A percentile compares a stretch with the other conserved stretches of the same genome.
Evolutionary conservation across 768 basidiomycete genomes (phyloP).

Genomic region (Hydnum rufescens): DNA sequence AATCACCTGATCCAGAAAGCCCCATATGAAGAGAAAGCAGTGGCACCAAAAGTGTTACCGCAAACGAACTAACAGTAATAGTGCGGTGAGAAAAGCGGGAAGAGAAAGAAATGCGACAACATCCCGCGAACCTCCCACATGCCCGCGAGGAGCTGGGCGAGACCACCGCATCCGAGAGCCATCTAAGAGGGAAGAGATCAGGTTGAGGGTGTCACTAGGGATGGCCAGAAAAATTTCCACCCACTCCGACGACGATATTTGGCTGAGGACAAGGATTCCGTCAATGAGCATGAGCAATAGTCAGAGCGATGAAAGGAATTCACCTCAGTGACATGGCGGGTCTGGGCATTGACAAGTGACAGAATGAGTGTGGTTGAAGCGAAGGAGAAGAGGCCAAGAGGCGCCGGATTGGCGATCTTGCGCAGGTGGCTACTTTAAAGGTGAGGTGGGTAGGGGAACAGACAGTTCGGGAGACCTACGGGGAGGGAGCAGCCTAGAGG

Average conservation of each 20-base stretch:
- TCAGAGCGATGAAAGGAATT: neutral
- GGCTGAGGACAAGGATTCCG: slow-evolving; percentile 16
- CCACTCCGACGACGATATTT: slow-evolving; percentile 61
- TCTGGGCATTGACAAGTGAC: slow-evolving; percentile 48
- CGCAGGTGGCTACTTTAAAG: slow-evolving; percentile 6
- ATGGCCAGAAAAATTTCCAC: too few species aligned
- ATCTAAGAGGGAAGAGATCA: too few species aligned
- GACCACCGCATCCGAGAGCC: slow-evolving; percentile 70
- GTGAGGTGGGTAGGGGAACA: too few species aligned
- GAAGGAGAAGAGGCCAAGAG: slow-evolving; percentile 60
- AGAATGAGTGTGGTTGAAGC: slow-evolving; percentile 68
- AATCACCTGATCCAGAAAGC: slow-evolving; percentile 56
- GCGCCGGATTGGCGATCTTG: slow-evolving; percentile 38
- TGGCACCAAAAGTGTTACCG: slow-evolving; percentile 21
- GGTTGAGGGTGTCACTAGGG: too few species aligned
- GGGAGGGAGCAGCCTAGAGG: too few species aligned
- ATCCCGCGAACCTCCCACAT: slow-evolving; percentile 52
- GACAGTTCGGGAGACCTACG: too few species aligned
- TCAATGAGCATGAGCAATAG: neutral
- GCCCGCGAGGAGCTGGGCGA: slow-evolving; percentile 70
- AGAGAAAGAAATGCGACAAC: neutral
- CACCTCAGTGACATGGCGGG: slow-evolving; percentile 26
- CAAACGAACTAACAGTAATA: slow-evolving; percentile 45
- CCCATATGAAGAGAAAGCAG: slow-evolving; percentile 63
- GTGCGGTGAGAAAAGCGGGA: neutral